Percentiles rank a stretch among this genome's conserved stretches.
Evolutionary conservation across 2,329 filamentous ascomycete genomes (phyloP).

Genomic region (Fusarium metavorans): DNA sequence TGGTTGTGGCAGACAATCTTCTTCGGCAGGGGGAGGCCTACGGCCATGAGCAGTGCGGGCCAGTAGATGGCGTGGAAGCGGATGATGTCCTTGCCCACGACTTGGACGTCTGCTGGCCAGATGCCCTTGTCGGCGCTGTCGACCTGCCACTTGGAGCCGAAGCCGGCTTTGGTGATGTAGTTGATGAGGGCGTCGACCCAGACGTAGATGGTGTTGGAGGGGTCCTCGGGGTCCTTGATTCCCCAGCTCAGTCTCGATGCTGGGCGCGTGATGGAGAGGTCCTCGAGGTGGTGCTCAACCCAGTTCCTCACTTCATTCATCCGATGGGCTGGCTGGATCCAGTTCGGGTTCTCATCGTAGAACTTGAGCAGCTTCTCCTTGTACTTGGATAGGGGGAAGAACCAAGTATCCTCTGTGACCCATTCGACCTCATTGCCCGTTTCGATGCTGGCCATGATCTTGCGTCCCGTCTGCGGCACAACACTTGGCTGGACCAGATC

Average conservation of each 20-base stretch:
- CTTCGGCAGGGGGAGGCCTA: constrained; percentile 82
- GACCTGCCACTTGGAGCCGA: constrained; percentile 71
- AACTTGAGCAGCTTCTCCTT: constrained; percentile 82
- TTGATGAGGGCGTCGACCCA: constrained; percentile 98
- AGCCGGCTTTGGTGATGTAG: constrained; percentile 89
- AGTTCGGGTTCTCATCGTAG: constrained; percentile 81
- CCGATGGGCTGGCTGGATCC: constrained; percentile 78
- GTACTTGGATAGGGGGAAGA: constrained; percentile 90
- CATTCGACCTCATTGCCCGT: constrained; percentile 95
- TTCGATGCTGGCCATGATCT: constrained; percentile 85
- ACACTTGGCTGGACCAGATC: constrained; percentile 78
- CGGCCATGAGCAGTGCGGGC: constrained; percentile 93
- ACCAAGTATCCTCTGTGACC: constrained; percentile 93
- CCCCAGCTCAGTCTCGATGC: constrained; percentile 85
- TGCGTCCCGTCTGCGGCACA: constrained; percentile 84
- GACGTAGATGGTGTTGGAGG: constrained; percentile 92
- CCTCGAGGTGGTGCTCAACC: constrained; percentile 82
- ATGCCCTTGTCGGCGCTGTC: constrained; percentile 71
- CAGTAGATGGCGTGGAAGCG: constrained; percentile 98
- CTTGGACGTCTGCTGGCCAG: constrained; percentile 93
- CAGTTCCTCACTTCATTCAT: constrained; percentile 84
- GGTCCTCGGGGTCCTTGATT: constrained; percentile 86
- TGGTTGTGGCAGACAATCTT: constrained; percentile 90
- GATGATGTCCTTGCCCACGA: constrained; percentile 96
- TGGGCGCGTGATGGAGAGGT: constrained; percentile 91